These are phyloP conservation scores for Sparassis latifolia DNA, from an alignment of 1,284 basidiomycete species.

Conservation along the genomic window DNA sequence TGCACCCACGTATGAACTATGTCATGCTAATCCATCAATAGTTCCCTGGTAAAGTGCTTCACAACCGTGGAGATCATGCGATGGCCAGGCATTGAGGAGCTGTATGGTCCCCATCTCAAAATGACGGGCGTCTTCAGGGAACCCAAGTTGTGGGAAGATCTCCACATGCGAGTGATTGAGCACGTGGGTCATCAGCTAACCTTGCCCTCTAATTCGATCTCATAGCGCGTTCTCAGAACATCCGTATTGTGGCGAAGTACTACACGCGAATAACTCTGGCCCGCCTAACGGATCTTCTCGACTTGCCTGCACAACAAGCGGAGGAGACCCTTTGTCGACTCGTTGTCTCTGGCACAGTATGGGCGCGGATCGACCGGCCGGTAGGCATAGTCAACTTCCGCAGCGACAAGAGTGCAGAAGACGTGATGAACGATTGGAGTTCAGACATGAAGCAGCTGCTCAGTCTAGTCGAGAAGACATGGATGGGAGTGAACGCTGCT, in stretches of 20 bases:
- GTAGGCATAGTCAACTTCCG: constrained; percentile 86
- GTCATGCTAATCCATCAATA: constrained; percentile 27
- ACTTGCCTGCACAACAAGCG: constrained; percentile 76
- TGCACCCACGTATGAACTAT: background rate
- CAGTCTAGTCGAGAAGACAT: constrained; percentile 77
- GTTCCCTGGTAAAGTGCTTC: constrained; percentile 95
- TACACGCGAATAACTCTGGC: constrained; percentile 89
- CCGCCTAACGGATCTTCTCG: constrained; percentile 83
- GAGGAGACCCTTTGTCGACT: constrained; percentile 86
- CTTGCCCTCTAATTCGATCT: constrained; percentile 1
- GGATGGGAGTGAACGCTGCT: constrained; percentile 87
- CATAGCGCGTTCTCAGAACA: constrained; percentile 58
- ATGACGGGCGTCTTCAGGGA: constrained; percentile 78
- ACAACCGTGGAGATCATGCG: constrained; percentile 94
- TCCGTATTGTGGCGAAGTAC: constrained; percentile 91
- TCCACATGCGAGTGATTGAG: constrained; percentile 95
- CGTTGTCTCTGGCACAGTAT: constrained; percentile 88
- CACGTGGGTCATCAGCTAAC: constrained; percentile 58
- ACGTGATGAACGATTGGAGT: constrained; percentile 96
- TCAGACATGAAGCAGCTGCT: constrained; percentile 89
- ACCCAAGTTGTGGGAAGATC: constrained; percentile 88
- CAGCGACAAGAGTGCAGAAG: constrained; percentile 72
- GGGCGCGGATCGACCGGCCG: constrained; percentile 92
- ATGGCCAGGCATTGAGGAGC: constrained; percentile 92
- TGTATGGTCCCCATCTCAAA: constrained; percentile 84